phyloP scores from a whole-genome alignment of 495 filamentous ascomycete genomes.

The Aspergillus indologenus region DNA sequence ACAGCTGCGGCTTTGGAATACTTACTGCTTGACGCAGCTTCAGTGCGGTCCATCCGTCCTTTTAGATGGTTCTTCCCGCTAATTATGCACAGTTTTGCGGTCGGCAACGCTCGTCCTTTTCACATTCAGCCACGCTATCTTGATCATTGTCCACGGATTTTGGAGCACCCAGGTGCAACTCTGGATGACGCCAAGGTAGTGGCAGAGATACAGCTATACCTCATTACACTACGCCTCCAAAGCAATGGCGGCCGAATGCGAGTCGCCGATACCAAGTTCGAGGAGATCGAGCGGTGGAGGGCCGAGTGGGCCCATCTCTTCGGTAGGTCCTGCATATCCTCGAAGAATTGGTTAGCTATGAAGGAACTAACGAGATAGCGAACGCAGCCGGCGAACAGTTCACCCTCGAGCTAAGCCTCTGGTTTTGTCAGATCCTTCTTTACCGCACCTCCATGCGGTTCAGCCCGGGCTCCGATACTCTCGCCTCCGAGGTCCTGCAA shows the following conservation, averaged over 20 bases:
- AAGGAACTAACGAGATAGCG: slow-evolving; percentile 12
- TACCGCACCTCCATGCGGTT: slow-evolving; percentile 33
- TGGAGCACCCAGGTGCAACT: slow-evolving; percentile 34
- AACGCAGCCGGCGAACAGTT: slow-evolving; percentile 30
- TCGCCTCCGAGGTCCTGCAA: slow-evolving; percentile 30
- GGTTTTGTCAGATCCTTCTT: slow-evolving; percentile 41
- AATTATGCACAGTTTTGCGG: slow-evolving; percentile 26
- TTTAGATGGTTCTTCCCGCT: slow-evolving; percentile 3
- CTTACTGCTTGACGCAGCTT: slow-evolving; percentile 37
- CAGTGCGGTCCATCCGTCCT: slow-evolving; percentile 25
- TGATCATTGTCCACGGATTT: slow-evolving; percentile 35
- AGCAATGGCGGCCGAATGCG: slow-evolving; percentile 29
- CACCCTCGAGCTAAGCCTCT: slow-evolving; percentile 36
- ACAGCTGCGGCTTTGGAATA: slow-evolving; percentile 42
- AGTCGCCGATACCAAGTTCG: slow-evolving; percentile 31
- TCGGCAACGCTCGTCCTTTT: slow-evolving; percentile 37
- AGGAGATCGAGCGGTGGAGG: slow-evolving; percentile 41
- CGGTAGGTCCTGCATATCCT: slow-evolving; percentile 17
- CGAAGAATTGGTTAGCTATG: background rate
- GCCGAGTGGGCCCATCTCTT: slow-evolving; percentile 41
- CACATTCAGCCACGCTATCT: slow-evolving; percentile 35
- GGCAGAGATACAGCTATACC: slow-evolving; percentile 39
- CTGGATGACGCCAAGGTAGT: slow-evolving; percentile 36
- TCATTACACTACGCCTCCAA: slow-evolving; percentile 32
- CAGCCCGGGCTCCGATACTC: slow-evolving; percentile 29